Base-by-base conservation (phyloP, 495 filamentous ascomycete genomes). In the Pyrenopolyporus hunteri region DNA sequence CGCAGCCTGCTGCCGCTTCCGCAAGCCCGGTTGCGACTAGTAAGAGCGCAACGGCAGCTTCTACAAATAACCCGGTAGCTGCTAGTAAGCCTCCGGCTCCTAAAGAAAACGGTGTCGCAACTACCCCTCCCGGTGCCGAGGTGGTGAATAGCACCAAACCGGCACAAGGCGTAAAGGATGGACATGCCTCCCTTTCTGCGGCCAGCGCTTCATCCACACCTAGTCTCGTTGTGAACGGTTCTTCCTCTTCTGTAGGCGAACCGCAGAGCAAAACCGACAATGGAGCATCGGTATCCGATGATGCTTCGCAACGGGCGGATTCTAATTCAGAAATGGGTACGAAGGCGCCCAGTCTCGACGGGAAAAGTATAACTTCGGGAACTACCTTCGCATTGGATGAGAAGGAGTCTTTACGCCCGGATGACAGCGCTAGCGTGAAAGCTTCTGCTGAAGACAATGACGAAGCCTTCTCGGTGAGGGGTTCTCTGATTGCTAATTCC, bases 341-440 rank as follows among this genome's bases (percentile, higher is more conserved):
- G 3, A 97, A 95, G 72, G 88, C 90, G 31, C 87, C 90, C 37
- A 97, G 91, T 66, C 79, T 95, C 13, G 92, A 96, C 69, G 91
- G 89, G 22, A 96, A 96, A 74, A 96, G 92, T 72, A 89, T 93
- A 65, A 88, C 89, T 9, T 97, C 93, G 14, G 91, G 88, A 13
- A 93, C 89, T 1, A 96, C 92, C 2, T 96, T 94, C 74, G 92
- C 89, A 11, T 78, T 96, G 72, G 93, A 97, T 69, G 93, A 97
- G 73, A 97, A 96, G 69, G 92, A 96, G 64, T 96, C 93, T 8
- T 78, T 96, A 23, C 88, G 91, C 2, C 93, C 92, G 3, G 93
- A 96, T 76, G 93, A 97, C 62, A 96, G 93, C 70, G 93, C 93
- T 13, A 96, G 92, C 68, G 86, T 93, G 14, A 91, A 93, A 73